Conservation (phyloP, 2,329 filamentous ascomycete genomes). For the Talaromyces verruculosus region DNA sequence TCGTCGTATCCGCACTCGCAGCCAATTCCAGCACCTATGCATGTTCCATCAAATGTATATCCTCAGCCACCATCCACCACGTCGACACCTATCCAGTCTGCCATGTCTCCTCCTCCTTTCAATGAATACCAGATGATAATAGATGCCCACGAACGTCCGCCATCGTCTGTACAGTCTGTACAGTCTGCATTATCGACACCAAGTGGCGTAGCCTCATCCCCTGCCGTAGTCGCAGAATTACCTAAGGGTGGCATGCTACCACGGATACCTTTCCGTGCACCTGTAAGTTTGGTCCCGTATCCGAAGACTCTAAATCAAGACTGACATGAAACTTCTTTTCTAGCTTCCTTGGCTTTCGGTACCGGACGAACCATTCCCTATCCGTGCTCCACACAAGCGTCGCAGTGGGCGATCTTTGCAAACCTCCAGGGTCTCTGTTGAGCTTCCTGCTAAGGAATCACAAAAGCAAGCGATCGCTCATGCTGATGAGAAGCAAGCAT, state of each 20-base stretch:
- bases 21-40: conserved; percentile 40
- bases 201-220: conserved; percentile 31
- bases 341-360: conserved; percentile 63
- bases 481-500: conserved; percentile 25
- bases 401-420: conserved; percentile 42
- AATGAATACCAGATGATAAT: conserved; percentile 7
- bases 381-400: conserved; percentile 50
- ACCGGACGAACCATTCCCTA: conserved; percentile 55
- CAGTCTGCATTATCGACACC: conserved; percentile 26
- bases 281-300: conserved; percentile 37
- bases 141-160: conserved; percentile 12
- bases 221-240: conserved; percentile 29
- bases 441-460: conserved; percentile 53
- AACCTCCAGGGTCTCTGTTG: conserved; percentile 39
- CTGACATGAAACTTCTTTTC: conserved; percentile 22
- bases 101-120: conserved; percentile 37
- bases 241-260: conserved; percentile 29
- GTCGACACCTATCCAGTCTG: conserved; percentile 39
- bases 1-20: conserved; percentile 46
- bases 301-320: conserved; percentile 1
- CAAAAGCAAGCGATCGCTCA: conserved; percentile 29
- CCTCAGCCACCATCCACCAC: conserved; percentile 37
- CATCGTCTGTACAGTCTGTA: conserved; percentile 22
- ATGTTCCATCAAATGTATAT: conserved; percentile 37
- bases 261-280: conserved; percentile 51